Conservation (phyloP, 371 early-diverging fungal genomes). For the Capniomyces stellatus region DNA sequence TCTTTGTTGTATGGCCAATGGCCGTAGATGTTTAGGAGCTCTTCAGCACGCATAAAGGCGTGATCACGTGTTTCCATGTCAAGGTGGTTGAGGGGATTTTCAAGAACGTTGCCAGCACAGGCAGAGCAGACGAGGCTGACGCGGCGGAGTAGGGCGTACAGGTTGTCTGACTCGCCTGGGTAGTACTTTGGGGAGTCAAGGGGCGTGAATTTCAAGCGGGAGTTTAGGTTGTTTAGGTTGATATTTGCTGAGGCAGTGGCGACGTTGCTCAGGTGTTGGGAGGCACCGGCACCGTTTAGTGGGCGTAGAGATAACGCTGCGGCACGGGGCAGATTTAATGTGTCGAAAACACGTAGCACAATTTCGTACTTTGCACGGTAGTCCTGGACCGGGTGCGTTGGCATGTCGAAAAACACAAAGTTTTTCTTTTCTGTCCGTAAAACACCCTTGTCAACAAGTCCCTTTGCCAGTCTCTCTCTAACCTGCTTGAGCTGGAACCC, state of each 20-base stretch:
- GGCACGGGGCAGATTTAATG: constrained; percentile 32
- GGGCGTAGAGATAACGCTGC: constrained; percentile 21
- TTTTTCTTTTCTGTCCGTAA: constrained; percentile 85
- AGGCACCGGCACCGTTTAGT: background rate
- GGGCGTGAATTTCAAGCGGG: constrained; percentile 15
- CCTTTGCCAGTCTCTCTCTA: constrained; percentile 88
- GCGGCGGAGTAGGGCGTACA: constrained; percentile 39
- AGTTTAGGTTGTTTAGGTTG: constrained; percentile 22
- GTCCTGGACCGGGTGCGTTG: constrained; percentile 81
- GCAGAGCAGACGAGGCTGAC: constrained; percentile 89
- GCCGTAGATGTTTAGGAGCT: constrained; percentile 69
- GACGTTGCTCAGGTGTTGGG: constrained; percentile 3
- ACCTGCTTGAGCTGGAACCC: constrained; percentile 95
- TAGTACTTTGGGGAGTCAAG: constrained; percentile 18
- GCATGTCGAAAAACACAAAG: constrained; percentile 90
- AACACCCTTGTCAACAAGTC: constrained; percentile 94
- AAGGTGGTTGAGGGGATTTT: constrained; percentile 73
- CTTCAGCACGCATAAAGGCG: constrained; percentile 74
- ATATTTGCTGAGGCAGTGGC: constrained; percentile 23
- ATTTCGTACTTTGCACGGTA: constrained; percentile 68
- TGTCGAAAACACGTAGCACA: constrained; percentile 55
- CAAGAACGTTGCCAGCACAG: constrained; percentile 87
- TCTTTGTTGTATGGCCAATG: constrained; percentile 47
- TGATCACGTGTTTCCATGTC: constrained; percentile 71
- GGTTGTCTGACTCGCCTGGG: constrained; percentile 20